phyloP scores from a whole-genome alignment of 2,329 filamentous ascomycete species.

The Fusarium sublunatum region DNA sequence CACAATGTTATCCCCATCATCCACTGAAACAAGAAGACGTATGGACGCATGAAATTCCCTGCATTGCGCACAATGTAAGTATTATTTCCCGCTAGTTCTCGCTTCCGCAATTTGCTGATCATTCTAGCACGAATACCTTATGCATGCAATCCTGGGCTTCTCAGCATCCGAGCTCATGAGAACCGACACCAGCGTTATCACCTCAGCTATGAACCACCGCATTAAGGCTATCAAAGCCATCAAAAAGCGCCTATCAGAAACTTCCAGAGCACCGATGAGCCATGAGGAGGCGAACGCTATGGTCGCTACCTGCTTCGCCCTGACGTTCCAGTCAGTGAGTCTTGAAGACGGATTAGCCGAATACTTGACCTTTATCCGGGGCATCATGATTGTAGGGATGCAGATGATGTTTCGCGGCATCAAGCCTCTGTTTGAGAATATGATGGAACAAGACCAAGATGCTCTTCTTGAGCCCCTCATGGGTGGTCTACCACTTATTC shows the following conservation, averaged over 20 bases:
- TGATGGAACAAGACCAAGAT: slow-evolving; percentile 56
- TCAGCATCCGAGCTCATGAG: slow-evolving; percentile 73
- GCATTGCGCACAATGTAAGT: slow-evolving; percentile 72
- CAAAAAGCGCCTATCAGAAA: slow-evolving; percentile 63
- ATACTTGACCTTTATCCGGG: slow-evolving; percentile 70
- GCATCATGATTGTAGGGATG: slow-evolving; percentile 65
- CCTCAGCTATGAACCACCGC: slow-evolving; percentile 71
- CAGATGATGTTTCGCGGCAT: slow-evolving; percentile 64
- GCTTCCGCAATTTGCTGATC: slow-evolving; percentile 9
- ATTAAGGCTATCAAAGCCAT: slow-evolving; percentile 72
- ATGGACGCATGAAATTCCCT: slow-evolving; percentile 75
- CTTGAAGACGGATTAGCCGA: slow-evolving; percentile 69
- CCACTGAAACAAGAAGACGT: slow-evolving; percentile 73
- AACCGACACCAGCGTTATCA: slow-evolving; percentile 62
- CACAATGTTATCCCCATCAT: slow-evolving; percentile 71
- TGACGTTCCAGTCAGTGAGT: slow-evolving; percentile 68
- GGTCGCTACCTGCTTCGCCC: slow-evolving; percentile 68
- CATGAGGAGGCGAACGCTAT: slow-evolving; percentile 69
- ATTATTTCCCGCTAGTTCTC: too few species aligned
- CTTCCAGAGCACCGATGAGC: slow-evolving; percentile 54
- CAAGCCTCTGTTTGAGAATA: slow-evolving; percentile 62
- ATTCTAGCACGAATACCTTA: slow-evolving; percentile 70
- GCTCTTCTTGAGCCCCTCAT: slow-evolving; percentile 59
- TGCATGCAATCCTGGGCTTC: slow-evolving; percentile 77
- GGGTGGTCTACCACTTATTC: slow-evolving; percentile 58